Evolutionary conservation across 352 stramenopile species (phyloP).

Genomic region (Aphanomyces euteiches): DNA sequence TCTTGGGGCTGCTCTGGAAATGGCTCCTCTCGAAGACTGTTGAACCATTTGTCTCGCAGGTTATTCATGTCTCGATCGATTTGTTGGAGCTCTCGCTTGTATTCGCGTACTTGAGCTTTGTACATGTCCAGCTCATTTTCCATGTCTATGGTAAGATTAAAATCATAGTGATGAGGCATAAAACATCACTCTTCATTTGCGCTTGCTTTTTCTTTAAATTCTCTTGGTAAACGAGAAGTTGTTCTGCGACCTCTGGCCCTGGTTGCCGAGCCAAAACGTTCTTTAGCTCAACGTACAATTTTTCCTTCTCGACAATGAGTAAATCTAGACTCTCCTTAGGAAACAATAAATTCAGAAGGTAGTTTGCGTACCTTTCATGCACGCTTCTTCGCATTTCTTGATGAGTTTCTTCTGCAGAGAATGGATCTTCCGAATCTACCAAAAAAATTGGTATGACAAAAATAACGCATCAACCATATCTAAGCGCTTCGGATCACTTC

Average conservation of each 20-base stretch:
- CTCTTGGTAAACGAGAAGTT: slow-evolving; percentile 81
- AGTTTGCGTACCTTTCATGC: slow-evolving; percentile 39
- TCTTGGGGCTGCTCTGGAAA: neutral
- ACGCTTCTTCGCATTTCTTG: slow-evolving; percentile 69
- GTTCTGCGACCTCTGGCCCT: slow-evolving; percentile 81
- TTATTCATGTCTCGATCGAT: slow-evolving; percentile 58
- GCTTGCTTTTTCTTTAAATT: slow-evolving; percentile 83
- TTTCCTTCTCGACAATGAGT: slow-evolving; percentile 85
- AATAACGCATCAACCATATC: slow-evolving; percentile 47
- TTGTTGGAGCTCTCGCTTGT: slow-evolving; percentile 57
- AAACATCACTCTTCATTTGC: slow-evolving; percentile 46
- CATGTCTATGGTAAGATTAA: slow-evolving; percentile 43
- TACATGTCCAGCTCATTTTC: slow-evolving; percentile 91
- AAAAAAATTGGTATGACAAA: neutral
- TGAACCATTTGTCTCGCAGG: slow-evolving; percentile 64
- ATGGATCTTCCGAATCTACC: slow-evolving; percentile 77
- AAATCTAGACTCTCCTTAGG: slow-evolving; percentile 37
- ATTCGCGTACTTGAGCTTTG: slow-evolving; percentile 87
- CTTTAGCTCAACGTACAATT: slow-evolving; percentile 90
- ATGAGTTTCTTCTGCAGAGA: slow-evolving; percentile 80
- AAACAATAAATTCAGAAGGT: neutral
- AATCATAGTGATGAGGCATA: too few relatives aligned
- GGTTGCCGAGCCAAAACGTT: slow-evolving; percentile 83
- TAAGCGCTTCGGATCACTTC: slow-evolving; percentile 82
- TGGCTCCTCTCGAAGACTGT: slow-evolving; percentile 18